Base-by-base conservation (phyloP, 345 rosid species). In the Boechera retrofracta region DNA sequence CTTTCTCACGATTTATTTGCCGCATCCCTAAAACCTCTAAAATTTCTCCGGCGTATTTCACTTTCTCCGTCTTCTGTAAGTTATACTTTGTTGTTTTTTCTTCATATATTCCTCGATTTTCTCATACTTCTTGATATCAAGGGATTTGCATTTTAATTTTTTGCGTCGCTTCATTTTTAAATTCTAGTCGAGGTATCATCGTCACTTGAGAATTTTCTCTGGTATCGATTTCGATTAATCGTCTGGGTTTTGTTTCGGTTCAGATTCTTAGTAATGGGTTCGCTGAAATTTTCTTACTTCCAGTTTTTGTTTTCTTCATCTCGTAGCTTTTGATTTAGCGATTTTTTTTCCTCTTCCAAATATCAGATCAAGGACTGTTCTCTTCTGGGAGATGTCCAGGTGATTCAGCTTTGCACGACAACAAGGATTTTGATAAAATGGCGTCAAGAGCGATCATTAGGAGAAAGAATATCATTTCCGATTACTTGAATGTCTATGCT, bases 391-490 rank as follows among this genome's bases (percentile, higher is more conserved):
- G 61, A 79, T 75, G 83, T 48, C 32, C 63, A 36, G 70, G 73
- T 42, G 74, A 31, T 74, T 72, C 18, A 66, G 68, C 35, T 75
- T 10, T 49, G 3, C 55, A 72, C 47, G 58, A 69, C 45, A 62
- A 69, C 47, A 65, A 77, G 31, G 52, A 10, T 16, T 6, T 71
- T 51, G 33, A 41, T 61, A 60, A 60, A 77, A 92, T 92, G 97
- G 91, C 92, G 57, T 85, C 92, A 36, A 87, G 89, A 82, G 91
- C 92, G 70, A 84, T 92, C 33, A 52, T 87, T 32, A 79, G 89
- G 83, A 87, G 91, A 82, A 88, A 62, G 73, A 77, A 67, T 57
- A 16, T 83, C 39, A 38, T 90, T 68, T 84, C 85, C 6, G 84
- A 83, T 84, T 81, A 86, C 78, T 55, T 86, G 54, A 61, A 64